A percentile compares a stretch with the other conserved stretches of the same genome.
These are phyloP conservation scores for Globisporangium recalcitrans DNA, from an alignment of 352 stramenopile genomes.

Conservation along the genomic window DNA sequence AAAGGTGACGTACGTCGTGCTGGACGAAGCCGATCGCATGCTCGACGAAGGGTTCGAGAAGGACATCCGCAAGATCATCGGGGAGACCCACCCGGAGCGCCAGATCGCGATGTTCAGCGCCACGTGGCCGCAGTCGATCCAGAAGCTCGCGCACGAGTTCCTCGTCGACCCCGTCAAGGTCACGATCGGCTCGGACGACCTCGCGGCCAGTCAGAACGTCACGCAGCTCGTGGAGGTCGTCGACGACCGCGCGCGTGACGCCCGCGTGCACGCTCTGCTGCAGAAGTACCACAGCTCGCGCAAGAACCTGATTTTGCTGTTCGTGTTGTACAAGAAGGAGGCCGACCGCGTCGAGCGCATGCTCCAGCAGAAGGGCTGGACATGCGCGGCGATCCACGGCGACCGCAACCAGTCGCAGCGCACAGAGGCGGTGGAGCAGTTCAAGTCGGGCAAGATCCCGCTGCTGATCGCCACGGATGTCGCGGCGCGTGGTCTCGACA, in stretches of 20 bases:
- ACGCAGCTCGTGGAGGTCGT: conserved; percentile 94
- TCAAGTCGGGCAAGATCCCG: conserved; percentile 92
- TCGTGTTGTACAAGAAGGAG: conserved; percentile 99
- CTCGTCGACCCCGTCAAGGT: conserved; percentile 92
- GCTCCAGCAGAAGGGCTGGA: conserved; percentile 90
- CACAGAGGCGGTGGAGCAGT: conserved; percentile 90
- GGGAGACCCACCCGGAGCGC: conserved; percentile 66
- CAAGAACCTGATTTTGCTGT: conserved; percentile 94
- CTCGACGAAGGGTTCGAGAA: conserved; percentile 94
- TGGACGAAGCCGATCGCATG: conserved; percentile 97
- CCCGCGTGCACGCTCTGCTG: conserved; percentile 87
- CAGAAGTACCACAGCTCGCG: conserved; percentile 88
- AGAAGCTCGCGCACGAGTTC: conserved; percentile 95
- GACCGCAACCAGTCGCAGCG: conserved; percentile 93
- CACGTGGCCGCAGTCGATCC: conserved; percentile 96
- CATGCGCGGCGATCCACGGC: conserved; percentile 94
- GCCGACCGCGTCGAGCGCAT: conserved; percentile 93
- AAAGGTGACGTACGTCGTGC: conserved; percentile 91
- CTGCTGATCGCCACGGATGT: conserved; percentile 97
- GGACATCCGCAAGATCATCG: conserved; percentile 89
- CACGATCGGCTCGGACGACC: conserved; percentile 92
- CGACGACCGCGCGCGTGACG: conserved; percentile 88
- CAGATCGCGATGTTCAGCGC: conserved; percentile 98
- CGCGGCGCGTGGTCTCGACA: conserved; percentile 95
- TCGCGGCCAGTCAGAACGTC: conserved; percentile 94